A percentile compares a stretch with the other conserved stretches of the same genome.
Evolutionary conservation across 805 yeast species (phyloP).

Genomic region (Starmerella vitae): DNA sequence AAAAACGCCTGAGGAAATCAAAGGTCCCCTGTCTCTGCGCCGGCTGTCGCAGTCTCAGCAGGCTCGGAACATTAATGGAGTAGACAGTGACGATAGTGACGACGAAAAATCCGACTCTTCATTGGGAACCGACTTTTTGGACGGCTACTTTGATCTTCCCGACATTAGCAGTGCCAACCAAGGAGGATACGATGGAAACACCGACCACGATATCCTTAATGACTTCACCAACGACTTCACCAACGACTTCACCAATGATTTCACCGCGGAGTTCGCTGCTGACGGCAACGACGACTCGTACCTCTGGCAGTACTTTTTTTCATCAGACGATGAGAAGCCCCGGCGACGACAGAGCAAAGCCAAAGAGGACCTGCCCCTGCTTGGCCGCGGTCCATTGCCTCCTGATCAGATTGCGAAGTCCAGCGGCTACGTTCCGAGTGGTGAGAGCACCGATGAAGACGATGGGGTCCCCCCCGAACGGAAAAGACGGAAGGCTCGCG

Average conservation of each 20-base stretch:
- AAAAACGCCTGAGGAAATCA: not conserved
- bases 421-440: conserved; percentile 32
- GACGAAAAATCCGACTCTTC: conserved; percentile 22
- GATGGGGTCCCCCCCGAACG: conserved; percentile 61
- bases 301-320: conserved; percentile 61
- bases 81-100: conserved; percentile 18
- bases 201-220: conserved; percentile 8
- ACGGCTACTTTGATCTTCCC: conserved; percentile 16
- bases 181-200: conserved; percentile 5
- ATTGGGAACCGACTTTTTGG: conserved; percentile 21
- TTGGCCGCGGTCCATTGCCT: conserved; percentile 16
- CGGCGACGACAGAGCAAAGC: conserved; percentile 22
- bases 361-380: conserved; percentile 13
- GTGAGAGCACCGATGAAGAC: conserved; percentile 92
- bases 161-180: not conserved
- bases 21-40: conserved; percentile 13
- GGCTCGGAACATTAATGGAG: not conserved
- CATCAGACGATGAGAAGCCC: conserved; percentile 29
- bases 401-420: not conserved
- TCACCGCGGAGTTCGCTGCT: conserved; percentile 16
- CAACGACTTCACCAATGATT: too few species aligned
- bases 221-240: conserved; percentile 19
- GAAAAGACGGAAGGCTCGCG: conserved; percentile 35
- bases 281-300: conserved; percentile 43
- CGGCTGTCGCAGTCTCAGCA: conserved; percentile 14